These are phyloP conservation scores for Noccaea caerulescens DNA, from an alignment of 345 rosid genomes.

Conservation along the genomic window DNA sequence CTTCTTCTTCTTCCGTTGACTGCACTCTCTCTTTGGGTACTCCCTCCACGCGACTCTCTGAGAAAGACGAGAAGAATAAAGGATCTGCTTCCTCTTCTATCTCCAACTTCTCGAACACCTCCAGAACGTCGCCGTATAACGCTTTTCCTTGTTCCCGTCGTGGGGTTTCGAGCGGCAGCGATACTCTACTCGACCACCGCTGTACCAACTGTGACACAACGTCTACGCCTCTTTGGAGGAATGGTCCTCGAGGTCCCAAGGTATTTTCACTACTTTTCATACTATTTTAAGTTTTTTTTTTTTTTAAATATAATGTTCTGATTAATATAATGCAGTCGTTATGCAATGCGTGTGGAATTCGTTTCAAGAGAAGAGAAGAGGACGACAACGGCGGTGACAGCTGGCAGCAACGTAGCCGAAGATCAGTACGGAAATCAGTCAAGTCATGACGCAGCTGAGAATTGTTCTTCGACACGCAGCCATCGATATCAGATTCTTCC, in stretches of 20 bases:
- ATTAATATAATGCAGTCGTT: conserved; percentile 3
- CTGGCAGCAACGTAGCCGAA: neutral
- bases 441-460: neutral
- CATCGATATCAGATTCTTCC: neutral
- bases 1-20: neutral
- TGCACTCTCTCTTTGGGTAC: conserved; percentile 11
- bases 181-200: neutral
- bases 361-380: conserved; percentile 14
- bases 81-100: neutral
- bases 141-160: neutral
- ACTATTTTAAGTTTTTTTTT: too few relatives aligned
- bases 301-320: too few relatives aligned
- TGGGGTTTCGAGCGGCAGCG: neutral
- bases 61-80: neutral
- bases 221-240: conserved; percentile 20
- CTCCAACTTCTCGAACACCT: conserved; percentile 3
- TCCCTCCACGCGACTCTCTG: conserved; percentile 15
- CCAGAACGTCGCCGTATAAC: neutral
- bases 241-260: conserved; percentile 22
- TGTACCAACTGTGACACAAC: conserved; percentile 7
- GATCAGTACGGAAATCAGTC: conserved; percentile 2
- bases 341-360: conserved; percentile 8
- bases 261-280: neutral
- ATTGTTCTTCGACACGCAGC: neutral
- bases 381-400: neutral